These are phyloP conservation scores for Vaccinium vitisidaea DNA, from an alignment of 148 eudicot species.

Conservation along the genomic window DNA sequence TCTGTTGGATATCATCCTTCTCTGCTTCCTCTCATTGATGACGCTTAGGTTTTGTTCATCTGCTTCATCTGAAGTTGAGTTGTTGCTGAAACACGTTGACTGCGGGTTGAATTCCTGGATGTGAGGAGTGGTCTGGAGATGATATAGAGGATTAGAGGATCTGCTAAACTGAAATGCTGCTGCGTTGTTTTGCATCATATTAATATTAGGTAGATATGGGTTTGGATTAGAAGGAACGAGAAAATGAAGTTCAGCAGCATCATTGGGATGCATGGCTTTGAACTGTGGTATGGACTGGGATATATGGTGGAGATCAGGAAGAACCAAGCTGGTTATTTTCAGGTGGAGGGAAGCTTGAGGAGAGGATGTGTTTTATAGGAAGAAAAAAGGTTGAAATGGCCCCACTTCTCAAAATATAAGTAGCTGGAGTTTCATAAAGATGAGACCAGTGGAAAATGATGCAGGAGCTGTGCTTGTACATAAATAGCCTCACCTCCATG, in stretches of 20 bases:
- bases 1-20: constrained; percentile 93
- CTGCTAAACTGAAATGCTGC: constrained; percentile 39
- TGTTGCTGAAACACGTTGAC: constrained; percentile 56
- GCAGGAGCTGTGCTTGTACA: constrained; percentile 9
- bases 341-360: constrained; percentile 38
- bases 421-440: constrained; percentile 35
- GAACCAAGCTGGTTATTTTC: constrained; percentile 21
- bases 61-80: constrained; percentile 90
- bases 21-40: constrained; percentile 84
- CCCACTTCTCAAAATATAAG: constrained; percentile 24
- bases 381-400: constrained; percentile 36
- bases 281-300: constrained; percentile 1
- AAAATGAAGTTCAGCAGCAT: constrained; percentile 48
- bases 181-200: constrained; percentile 27
- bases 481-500: constrained; percentile 20
- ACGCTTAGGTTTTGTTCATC: constrained; percentile 71
- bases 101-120: constrained; percentile 45
- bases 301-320: constrained; percentile 13
- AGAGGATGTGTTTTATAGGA: constrained; percentile 53
- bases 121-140: constrained; percentile 48
- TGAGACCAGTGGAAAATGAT: constrained; percentile 33
- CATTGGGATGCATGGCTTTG: constrained; percentile 69
- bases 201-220: constrained; percentile 38
- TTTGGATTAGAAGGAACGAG: constrained; percentile 48
- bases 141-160: constrained; percentile 43